phyloP scores from a whole-genome alignment of 306 rosid species.

The Glycine latifolia region DNA sequence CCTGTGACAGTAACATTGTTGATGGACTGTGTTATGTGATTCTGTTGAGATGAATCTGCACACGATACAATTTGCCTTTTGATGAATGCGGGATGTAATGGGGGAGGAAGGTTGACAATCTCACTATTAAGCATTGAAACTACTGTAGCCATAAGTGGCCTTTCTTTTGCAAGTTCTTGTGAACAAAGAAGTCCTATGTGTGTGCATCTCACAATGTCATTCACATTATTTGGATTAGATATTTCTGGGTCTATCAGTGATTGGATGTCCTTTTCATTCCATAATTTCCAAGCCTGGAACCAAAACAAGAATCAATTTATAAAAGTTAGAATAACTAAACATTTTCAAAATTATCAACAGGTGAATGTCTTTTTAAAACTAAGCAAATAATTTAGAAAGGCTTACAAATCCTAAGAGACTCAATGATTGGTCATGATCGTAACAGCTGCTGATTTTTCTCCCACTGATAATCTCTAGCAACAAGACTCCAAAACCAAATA shows the following conservation, averaged over 20 bases:
- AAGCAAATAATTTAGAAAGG: neutral
- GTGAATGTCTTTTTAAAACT: neutral
- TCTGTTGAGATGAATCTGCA: neutral
- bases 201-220: conserved; percentile 34
- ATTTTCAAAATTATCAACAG: neutral
- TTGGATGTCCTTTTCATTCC: conserved; percentile 6
- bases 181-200: conserved; percentile 37
- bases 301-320: neutral
- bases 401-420: conserved; percentile 35
- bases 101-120: conserved; percentile 15
- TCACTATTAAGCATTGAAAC: conserved; percentile 43
- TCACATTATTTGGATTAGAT: neutral
- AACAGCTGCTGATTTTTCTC: neutral
- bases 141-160: conserved; percentile 27
- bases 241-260: conserved; percentile 31
- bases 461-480: conserved; percentile 15
- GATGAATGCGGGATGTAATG: conserved; percentile 20
- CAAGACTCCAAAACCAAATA: conserved; percentile 39
- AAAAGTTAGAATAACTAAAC: neutral
- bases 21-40: neutral
- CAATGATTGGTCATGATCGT: neutral
- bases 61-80: neutral
- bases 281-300: conserved; percentile 38
- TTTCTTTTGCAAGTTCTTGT: conserved; percentile 34
- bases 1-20: conserved; percentile 19